These are phyloP conservation scores for Podospora comata DNA, from an alignment of 495 filamentous ascomycete species.

Conservation along the genomic window DNA sequence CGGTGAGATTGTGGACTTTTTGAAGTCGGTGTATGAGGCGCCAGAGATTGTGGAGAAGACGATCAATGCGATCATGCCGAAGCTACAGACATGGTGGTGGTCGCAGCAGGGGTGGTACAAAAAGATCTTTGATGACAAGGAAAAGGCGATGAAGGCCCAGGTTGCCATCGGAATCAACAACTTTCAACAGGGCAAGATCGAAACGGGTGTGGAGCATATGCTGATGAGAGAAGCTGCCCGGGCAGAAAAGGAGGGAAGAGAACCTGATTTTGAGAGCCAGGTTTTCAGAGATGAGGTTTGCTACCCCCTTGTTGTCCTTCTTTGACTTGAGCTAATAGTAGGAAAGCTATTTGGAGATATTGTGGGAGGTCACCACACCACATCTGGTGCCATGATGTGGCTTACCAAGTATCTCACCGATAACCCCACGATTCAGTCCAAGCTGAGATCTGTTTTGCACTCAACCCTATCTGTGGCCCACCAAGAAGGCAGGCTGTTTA, in stretches of 20 bases:
- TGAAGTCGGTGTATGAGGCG: background rate
- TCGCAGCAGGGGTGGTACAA: background rate
- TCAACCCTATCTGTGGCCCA: constrained; percentile 19
- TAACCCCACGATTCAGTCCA: constrained; percentile 28
- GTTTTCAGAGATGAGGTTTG: constrained; percentile 2
- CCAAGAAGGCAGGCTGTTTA: constrained; percentile 20
- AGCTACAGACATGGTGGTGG: background rate
- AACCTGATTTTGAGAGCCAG: background rate
- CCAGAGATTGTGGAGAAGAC: background rate
- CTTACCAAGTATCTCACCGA: constrained; percentile 37
- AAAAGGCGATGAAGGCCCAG: background rate
- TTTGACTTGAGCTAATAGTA: constrained; percentile 15
- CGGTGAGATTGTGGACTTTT: background rate
- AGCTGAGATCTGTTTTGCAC: constrained; percentile 24
- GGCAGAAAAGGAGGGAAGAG: constrained; percentile 6
- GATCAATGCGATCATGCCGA: background rate
- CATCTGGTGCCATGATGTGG: constrained; percentile 30
- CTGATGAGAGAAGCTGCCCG: background rate
- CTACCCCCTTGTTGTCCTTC: constrained; percentile 7
- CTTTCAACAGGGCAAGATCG: background rate
- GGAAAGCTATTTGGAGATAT: constrained; percentile 38
- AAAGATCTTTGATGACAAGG: background rate
- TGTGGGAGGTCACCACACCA: constrained; percentile 34
- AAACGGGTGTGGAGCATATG: constrained; percentile 3
- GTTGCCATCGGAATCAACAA: background rate